phyloP scores from a whole-genome alignment of 768 basidiomycete genomes.

The Trametes elegans region DNA sequence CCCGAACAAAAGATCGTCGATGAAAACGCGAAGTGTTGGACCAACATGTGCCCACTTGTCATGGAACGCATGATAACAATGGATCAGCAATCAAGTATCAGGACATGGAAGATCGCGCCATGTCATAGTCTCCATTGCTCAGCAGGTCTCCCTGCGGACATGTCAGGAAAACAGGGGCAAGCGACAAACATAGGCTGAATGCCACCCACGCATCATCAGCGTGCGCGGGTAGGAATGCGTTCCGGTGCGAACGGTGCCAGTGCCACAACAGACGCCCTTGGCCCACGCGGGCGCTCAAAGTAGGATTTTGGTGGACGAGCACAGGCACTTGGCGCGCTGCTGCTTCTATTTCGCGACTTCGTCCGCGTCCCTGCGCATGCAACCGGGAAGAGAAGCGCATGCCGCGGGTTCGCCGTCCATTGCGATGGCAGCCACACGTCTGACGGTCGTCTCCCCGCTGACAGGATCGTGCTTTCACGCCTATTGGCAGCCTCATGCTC shows the following conservation, averaged over 20 bases:
- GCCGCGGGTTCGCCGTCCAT: neutral
- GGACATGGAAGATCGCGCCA: constrained; percentile 4
- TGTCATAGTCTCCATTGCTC: neutral
- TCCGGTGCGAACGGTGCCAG: too few relatives aligned
- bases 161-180: neutral
- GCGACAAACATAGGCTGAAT: neutral
- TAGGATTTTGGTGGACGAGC: neutral
- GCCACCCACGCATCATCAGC: constrained; percentile 6
- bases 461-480: too few relatives aligned
- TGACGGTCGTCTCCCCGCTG: constrained; percentile 11
- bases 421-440: constrained; percentile 1
- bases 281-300: constrained; percentile 7
- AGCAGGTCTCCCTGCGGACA: constrained; percentile 5
- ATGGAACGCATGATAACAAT: neutral
- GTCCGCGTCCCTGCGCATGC: neutral
- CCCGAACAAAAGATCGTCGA: neutral
- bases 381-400: constrained; percentile 1
- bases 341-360: too few relatives aligned
- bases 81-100: constrained; percentile 17
- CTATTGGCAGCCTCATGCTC: neutral
- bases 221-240: neutral
- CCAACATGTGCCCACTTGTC: constrained; percentile 1
- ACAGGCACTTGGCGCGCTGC: too few relatives aligned
- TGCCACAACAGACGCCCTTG: neutral
- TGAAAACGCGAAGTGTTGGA: neutral